Base-by-base conservation (phyloP, 768 basidiomycete genomes). In the Mycena metata region DNA sequence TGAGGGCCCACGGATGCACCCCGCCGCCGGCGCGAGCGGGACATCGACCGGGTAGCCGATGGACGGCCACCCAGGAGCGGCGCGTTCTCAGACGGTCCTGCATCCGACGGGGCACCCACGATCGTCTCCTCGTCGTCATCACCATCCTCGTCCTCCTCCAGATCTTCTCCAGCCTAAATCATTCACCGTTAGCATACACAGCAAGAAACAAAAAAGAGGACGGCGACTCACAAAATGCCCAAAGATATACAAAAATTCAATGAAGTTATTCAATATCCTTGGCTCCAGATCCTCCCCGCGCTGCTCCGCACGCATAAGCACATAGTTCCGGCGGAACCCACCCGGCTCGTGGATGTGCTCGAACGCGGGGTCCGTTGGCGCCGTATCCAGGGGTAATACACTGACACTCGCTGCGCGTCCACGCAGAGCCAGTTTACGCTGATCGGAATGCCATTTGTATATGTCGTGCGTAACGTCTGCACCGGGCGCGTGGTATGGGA, bases 261-360 rank as follows among this genome's bases (percentile, higher is more conserved):
- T 93, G 69, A 97, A 96, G 75, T 94, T 96, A 74, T 91, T 91
- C 35, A 95, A 83, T 54, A 89, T 88, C 16, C 79, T 85, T 5
- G 85, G 90, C 68, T 91, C 90, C 46, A 30, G 30, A 30, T 86
- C 88, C 23, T 79, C 75, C 11, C 89, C 89, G 66, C 90, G 88
- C 68, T 92, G 91, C 54, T 85, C 87, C 4, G 94, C 91, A 55
- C 87, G 89, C 63, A 93, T 79, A 35, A 91, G 81, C 10, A 98
- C 83, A 77, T 95, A 98, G 78, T 96, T 95, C 60, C 96, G 85
- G 72, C 96, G 86, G 80, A 98, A 98, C 1, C 96, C 96, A 62
- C 96, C 96, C 0, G 96, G 97, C 76, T 97, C 94, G 69, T 95
- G 95, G 59, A 99, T 96, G 73, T 96, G 95, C 74, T 96, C 92